Evolutionary conservation across 2,329 filamentous ascomycete genomes (phyloP).

Genomic region (Macroventuria anomochaeta): DNA sequence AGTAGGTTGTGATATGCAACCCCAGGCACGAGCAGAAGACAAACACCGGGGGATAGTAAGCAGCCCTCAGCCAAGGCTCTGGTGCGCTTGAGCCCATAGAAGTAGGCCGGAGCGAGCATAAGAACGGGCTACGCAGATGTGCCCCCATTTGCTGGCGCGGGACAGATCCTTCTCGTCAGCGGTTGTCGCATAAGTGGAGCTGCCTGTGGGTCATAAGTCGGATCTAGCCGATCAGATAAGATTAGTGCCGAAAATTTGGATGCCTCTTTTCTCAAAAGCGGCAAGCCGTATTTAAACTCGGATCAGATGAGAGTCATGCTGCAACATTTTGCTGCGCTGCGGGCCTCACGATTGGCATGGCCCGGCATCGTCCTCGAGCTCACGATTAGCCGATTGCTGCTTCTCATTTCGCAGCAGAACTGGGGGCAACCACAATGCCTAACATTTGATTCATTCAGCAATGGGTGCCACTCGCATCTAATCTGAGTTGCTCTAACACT

Average conservation of each 20-base stretch:
- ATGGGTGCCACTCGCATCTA: neutral
- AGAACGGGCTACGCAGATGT: too few species aligned
- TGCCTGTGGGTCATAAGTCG: too few species aligned
- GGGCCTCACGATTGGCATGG: too few species aligned
- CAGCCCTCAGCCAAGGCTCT: too few species aligned
- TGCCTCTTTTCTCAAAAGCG: neutral
- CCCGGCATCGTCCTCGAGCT: too few species aligned
- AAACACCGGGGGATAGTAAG: too few species aligned
- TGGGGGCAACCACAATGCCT: neutral
- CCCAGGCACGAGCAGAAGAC: too few species aligned
- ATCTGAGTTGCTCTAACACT: neutral
- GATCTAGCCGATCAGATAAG: constrained; percentile 31
- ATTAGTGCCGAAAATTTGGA: constrained; percentile 4
- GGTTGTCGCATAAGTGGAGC: neutral
- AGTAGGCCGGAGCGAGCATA: too few species aligned
- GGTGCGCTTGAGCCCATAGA: too few species aligned
- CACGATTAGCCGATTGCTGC: neutral
- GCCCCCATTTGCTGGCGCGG: too few species aligned
- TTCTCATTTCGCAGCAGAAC: constrained; percentile 2
- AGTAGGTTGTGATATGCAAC: neutral
- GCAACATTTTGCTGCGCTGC: neutral
- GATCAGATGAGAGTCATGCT: constrained; percentile 7
- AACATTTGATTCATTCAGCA: neutral
- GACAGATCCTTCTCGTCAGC: neutral
- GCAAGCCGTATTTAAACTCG: neutral